A percentile compares a stretch with the other conserved stretches of the same genome.
Evolutionary conservation across 2,329 filamentous ascomycete genomes (phyloP).

Genomic region (Colletotrichum sp.): DNA sequence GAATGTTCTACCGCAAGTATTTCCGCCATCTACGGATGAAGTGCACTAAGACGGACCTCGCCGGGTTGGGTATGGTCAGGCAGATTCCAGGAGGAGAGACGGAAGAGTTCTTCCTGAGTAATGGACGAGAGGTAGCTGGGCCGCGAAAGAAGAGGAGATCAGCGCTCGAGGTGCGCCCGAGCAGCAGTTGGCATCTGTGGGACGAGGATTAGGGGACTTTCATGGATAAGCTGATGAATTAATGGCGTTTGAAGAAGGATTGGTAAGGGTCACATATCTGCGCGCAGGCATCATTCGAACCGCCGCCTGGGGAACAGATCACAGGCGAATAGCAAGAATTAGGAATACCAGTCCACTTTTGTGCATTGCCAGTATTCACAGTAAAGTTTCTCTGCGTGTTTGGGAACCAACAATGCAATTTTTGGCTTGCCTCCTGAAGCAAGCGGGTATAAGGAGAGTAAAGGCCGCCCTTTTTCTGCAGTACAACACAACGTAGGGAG

Average conservation of each 20-base stretch:
- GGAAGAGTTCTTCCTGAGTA: constrained; percentile 18
- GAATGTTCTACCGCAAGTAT: constrained; percentile 22
- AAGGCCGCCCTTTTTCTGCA: not conserved
- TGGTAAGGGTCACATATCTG: not conserved
- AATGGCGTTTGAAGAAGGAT: not conserved
- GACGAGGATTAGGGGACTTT: constrained; percentile 4
- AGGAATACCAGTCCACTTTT: not conserved
- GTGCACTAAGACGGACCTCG: constrained; percentile 20
- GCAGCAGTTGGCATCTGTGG: constrained; percentile 17
- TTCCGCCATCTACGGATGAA: constrained; percentile 20
- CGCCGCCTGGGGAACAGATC: not conserved
- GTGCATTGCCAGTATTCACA: not conserved
- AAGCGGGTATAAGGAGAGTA: constrained; percentile 14
- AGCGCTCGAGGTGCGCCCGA: constrained; percentile 6
- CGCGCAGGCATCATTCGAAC: not conserved
- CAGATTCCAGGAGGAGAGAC: constrained; percentile 8
- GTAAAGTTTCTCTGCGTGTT: not conserved
- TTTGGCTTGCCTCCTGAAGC: not conserved
- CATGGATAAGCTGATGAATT: not conserved
- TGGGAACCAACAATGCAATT: not conserved
- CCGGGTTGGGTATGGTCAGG: constrained; percentile 17
- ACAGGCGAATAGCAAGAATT: not conserved
- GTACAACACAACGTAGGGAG: not conserved
- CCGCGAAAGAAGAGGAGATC: constrained; percentile 7
- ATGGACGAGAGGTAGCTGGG: constrained; percentile 8